phyloP scores from a whole-genome alignment of 805 yeast genomes.

The Schwanniomyces polymorphus region DNA sequence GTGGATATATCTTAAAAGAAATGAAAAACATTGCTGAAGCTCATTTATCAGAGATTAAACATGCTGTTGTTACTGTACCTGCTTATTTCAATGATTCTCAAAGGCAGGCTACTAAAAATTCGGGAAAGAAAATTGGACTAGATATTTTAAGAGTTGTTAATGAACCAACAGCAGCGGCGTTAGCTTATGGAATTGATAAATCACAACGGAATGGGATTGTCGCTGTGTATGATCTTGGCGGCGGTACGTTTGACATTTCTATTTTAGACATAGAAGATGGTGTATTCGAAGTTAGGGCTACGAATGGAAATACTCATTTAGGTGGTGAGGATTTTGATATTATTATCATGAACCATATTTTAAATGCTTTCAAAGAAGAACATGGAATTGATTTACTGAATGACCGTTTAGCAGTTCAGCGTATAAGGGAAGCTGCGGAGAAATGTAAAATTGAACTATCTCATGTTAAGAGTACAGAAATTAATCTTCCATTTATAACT shows the following conservation, averaged over 20 bases:
- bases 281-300: constrained; percentile 78
- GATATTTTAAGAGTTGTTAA: constrained; percentile 74
- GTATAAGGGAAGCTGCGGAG: constrained; percentile 80
- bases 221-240: constrained; percentile 75
- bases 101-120: constrained; percentile 80
- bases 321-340: constrained; percentile 89
- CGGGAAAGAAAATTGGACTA: constrained; percentile 74
- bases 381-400: constrained; percentile 50
- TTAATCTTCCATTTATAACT: constrained; percentile 69
- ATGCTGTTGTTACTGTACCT: constrained; percentile 83
- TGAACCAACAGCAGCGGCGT: constrained; percentile 86
- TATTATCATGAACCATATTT: constrained; percentile 55
- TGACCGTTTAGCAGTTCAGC: constrained; percentile 63
- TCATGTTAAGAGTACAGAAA: constrained; percentile 58
- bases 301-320: constrained; percentile 81
- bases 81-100: constrained; percentile 80
- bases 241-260: constrained; percentile 84
- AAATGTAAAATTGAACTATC: constrained; percentile 74
- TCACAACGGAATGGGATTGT: constrained; percentile 50
- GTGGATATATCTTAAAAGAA: constrained; percentile 62
- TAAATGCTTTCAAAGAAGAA: constrained; percentile 57
- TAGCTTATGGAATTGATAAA: constrained; percentile 74
- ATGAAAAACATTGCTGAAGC: constrained; percentile 68
- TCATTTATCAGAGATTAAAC: constrained; percentile 48
- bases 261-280: constrained; percentile 77